A percentile compares a stretch with the other conserved stretches of the same genome.
These are phyloP conservation scores for Lathyrus oleraceus DNA, from an alignment of 306 rosid species.

Conservation along the genomic window DNA sequence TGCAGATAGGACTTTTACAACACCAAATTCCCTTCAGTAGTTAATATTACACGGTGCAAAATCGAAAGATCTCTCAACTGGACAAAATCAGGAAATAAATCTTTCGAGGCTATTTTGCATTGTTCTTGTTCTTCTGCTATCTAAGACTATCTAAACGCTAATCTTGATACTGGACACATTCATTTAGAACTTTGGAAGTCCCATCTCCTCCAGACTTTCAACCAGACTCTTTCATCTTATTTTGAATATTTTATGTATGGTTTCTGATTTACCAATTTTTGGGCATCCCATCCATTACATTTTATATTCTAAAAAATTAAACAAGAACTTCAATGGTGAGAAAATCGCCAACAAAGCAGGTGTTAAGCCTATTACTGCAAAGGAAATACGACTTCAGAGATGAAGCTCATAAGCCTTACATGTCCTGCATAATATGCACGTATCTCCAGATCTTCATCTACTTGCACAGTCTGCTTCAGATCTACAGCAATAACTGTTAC, in stretches of 20 bases:
- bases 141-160: slow-evolving; percentile 1
- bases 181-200: slow-evolving; percentile 9
- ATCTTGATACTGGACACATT: neutral
- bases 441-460: slow-evolving; percentile 83
- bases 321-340: slow-evolving; percentile 6
- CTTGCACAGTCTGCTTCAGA: slow-evolving; percentile 82
- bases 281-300: slow-evolving; percentile 16
- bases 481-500: slow-evolving; percentile 74
- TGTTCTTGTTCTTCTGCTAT: slow-evolving; percentile 7
- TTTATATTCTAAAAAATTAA: slow-evolving; percentile 1
- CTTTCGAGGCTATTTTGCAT: slow-evolving; percentile 7
- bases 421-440: slow-evolving; percentile 98
- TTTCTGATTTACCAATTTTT: neutral
- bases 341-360: slow-evolving; percentile 4
- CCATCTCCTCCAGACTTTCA: slow-evolving; percentile 17
- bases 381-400: slow-evolving; percentile 1
- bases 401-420: slow-evolving; percentile 55
- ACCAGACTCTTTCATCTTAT: neutral
- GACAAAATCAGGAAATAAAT: slow-evolving; percentile 1
- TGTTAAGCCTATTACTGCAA: neutral
- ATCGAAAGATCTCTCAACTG: slow-evolving; percentile 9
- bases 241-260: slow-evolving; percentile 2
- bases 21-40: neutral
- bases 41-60: slow-evolving; percentile 1
- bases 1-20: neutral